Percentiles rank a stretch among this genome's conserved stretches.
Evolutionary conservation across 768 basidiomycete species (phyloP).

Genomic region (Pleurotus eryngii): DNA sequence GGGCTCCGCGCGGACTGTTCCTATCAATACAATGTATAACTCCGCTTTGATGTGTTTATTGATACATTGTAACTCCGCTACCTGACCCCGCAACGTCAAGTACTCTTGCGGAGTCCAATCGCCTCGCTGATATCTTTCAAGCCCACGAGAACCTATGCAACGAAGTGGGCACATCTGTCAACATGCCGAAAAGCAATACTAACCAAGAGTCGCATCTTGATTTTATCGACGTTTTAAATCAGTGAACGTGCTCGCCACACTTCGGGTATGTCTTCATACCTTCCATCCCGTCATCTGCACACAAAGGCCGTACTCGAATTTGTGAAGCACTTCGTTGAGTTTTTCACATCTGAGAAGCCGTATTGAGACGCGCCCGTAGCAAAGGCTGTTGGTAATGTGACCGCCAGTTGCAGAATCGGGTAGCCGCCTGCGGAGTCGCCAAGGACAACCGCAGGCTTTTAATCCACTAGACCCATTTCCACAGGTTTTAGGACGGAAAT

Average conservation of each 20-base stretch:
- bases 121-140: too few relatives aligned
- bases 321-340: slow-evolving; percentile 53
- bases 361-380: slow-evolving; percentile 44
- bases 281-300: slow-evolving; percentile 51
- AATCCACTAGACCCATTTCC: slow-evolving; percentile 38
- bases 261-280: slow-evolving; percentile 37
- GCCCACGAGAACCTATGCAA: too few relatives aligned
- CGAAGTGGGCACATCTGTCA: too few relatives aligned
- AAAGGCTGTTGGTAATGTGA: slow-evolving; percentile 30
- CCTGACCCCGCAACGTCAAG: too few relatives aligned
- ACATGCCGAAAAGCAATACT: slow-evolving; percentile 10
- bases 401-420: slow-evolving; percentile 42
- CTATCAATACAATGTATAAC: too few relatives aligned
- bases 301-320: slow-evolving; percentile 45
- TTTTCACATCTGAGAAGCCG: slow-evolving; percentile 50
- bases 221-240: slow-evolving; percentile 46
- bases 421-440: slow-evolving; percentile 58
- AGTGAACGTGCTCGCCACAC: slow-evolving; percentile 53
- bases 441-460: slow-evolving; percentile 46
- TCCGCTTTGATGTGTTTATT: too few relatives aligned
- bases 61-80: too few relatives aligned
- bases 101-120: too few relatives aligned
- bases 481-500: slow-evolving; percentile 37
- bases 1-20: too few relatives aligned
- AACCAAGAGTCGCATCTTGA: slow-evolving; percentile 49